Evolutionary conservation across 257 asterid genomes (phyloP).

Genomic region (Penstemon newberryi): DNA sequence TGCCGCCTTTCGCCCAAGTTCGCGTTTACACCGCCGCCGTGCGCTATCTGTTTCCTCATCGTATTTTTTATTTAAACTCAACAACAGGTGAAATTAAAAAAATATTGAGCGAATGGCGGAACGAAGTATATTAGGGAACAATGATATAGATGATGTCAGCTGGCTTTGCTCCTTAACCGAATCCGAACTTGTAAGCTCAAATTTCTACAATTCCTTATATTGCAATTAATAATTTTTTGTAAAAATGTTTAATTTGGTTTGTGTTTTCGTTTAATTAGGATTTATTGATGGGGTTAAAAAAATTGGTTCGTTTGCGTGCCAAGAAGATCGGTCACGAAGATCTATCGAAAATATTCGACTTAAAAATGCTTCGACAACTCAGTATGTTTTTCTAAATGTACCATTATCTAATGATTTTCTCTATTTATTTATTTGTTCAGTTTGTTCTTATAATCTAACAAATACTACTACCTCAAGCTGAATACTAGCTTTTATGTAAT

Average conservation of each 20-base stretch:
- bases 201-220: neutral
- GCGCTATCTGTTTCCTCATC: no score
- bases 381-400: conserved; percentile 38
- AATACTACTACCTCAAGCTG: no score
- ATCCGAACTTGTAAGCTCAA: conserved; percentile 60
- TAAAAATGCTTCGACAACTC: conserved; percentile 58
- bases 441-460: neutral
- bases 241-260: neutral
- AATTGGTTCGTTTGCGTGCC: conserved; percentile 61
- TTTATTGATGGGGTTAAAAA: conserved; percentile 55
- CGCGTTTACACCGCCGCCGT: no score
- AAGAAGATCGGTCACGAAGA: conserved; percentile 49
- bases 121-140: conserved; percentile 29
- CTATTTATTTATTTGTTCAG: neutral
- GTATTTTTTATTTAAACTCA: neutral
- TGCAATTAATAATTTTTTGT: neutral
- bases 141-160: conserved; percentile 63
- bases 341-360: conserved; percentile 53
- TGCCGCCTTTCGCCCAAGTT: no score
- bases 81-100: no score
- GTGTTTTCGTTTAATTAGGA: conserved; percentile 43
- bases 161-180: conserved; percentile 85
- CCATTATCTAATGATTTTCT: neutral
- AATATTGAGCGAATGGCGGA: neutral
- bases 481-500: no score